Evolutionary conservation across 495 filamentous ascomycete genomes (phyloP).

Genomic region (Penicillium odoratum): DNA sequence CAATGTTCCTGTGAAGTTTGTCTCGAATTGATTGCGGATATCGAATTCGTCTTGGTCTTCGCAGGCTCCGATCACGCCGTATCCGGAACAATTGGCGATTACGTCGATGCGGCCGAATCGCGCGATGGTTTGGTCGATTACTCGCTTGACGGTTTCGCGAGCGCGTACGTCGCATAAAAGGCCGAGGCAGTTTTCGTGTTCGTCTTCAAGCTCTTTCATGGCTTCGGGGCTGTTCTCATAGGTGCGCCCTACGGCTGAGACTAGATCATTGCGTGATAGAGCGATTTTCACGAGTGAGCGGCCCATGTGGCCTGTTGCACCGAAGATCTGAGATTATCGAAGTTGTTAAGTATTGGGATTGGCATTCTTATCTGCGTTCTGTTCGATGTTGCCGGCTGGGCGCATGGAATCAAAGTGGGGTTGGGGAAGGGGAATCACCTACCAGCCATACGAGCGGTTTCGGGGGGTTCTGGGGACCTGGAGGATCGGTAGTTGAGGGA

Average conservation of each 20-base stretch:
- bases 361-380: not conserved
- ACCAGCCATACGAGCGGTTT: slow-evolving; percentile 84
- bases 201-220: slow-evolving; percentile 59
- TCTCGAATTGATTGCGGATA: slow-evolving; percentile 93
- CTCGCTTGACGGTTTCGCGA: slow-evolving; percentile 70
- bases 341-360: slow-evolving; percentile 6
- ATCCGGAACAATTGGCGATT: slow-evolving; percentile 87
- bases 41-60: slow-evolving; percentile 97
- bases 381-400: not conserved
- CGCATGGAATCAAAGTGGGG: slow-evolving; percentile 5
- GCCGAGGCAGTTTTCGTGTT: slow-evolving; percentile 65
- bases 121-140: slow-evolving; percentile 65
- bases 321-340: slow-evolving; percentile 69
- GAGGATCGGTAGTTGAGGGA: slow-evolving; percentile 77
- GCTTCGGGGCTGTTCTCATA: slow-evolving; percentile 72
- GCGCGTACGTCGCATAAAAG: slow-evolving; percentile 88
- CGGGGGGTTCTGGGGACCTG: slow-evolving; percentile 66
- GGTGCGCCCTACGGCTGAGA: slow-evolving; percentile 83
- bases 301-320: slow-evolving; percentile 94
- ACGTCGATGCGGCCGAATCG: slow-evolving; percentile 83
- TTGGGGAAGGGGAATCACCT: slow-evolving; percentile 27
- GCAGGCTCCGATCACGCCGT: slow-evolving; percentile 92
- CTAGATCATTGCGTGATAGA: slow-evolving; percentile 80
- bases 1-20: slow-evolving; percentile 91
- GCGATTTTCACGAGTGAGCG: slow-evolving; percentile 81